Percentiles rank a stretch among this genome's conserved stretches.
These are phyloP conservation scores for Hypsizygus marmoreus DNA, from an alignment of 768 basidiomycete genomes.

Conservation along the genomic window DNA sequence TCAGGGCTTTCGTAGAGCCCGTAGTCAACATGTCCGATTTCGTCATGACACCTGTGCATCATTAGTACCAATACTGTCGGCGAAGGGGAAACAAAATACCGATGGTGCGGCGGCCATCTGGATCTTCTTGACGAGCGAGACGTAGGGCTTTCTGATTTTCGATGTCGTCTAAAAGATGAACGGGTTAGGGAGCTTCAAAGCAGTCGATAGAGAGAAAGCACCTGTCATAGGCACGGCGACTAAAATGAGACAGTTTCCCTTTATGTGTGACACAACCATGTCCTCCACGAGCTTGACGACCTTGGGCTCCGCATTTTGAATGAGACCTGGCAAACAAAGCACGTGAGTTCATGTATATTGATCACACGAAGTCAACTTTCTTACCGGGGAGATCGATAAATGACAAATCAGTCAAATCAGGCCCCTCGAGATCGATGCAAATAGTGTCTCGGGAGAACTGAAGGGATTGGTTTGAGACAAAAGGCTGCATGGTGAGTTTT, in stretches of 20 bases:
- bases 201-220: constrained; percentile 17
- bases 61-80: background rate
- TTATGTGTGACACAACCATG: constrained; percentile 51
- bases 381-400: constrained; percentile 43
- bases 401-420: constrained; percentile 37
- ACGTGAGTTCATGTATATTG: background rate
- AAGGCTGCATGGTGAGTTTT: constrained; percentile 22
- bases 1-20: constrained; percentile 34
- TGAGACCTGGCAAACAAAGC: constrained; percentile 38
- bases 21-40: constrained; percentile 52
- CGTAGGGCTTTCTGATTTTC: constrained; percentile 58
- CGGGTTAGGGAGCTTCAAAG: background rate
- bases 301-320: constrained; percentile 48
- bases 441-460: constrained; percentile 44
- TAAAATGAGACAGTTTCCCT: constrained; percentile 54
- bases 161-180: constrained; percentile 46
- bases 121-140: constrained; percentile 49
- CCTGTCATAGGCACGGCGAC: constrained; percentile 57
- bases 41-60: constrained; percentile 49
- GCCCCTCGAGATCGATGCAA: constrained; percentile 40
- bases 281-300: constrained; percentile 46
- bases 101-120: constrained; percentile 50
- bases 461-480: constrained; percentile 8
- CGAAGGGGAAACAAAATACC: constrained; percentile 31
- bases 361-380: background rate